Percentiles rank a stretch among this genome's conserved stretches.
phyloP scores from a whole-genome alignment of 192 early-diverging fungal species.

The Ramicandelaber brevisporus region DNA sequence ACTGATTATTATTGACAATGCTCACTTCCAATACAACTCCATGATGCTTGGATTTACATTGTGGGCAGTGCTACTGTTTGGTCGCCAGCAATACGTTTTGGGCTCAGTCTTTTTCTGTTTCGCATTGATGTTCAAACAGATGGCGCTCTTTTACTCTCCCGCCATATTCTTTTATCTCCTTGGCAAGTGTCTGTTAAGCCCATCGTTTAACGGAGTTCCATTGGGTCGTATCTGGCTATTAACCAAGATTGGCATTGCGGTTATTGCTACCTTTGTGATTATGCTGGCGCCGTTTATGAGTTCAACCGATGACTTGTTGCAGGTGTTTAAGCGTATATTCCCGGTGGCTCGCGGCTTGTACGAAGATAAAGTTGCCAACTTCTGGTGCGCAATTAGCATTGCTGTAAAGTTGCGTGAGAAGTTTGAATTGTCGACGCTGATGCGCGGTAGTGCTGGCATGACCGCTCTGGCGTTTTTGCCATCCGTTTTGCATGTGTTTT shows the following conservation, averaged over 20 bases:
- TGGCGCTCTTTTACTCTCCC: constrained; percentile 84
- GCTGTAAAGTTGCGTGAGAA: constrained; percentile 54
- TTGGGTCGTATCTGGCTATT: constrained; percentile 16
- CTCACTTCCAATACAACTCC: constrained; percentile 94
- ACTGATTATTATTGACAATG: constrained; percentile 82
- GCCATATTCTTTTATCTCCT: constrained; percentile 78
- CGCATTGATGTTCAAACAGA: constrained; percentile 81
- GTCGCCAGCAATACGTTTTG: constrained; percentile 26
- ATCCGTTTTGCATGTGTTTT: constrained; percentile 35
- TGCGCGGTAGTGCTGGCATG: constrained; percentile 34
- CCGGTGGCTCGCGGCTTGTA: constrained; percentile 82
- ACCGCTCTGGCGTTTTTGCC: constrained; percentile 53
- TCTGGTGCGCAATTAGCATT: constrained; percentile 86
- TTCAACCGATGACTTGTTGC: constrained; percentile 28
- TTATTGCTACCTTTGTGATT: constrained; percentile 37
- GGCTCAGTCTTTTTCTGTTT: constrained; percentile 64
- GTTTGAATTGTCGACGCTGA: constrained; percentile 25
- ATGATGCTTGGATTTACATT: constrained; percentile 86
- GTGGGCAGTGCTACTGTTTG: constrained; percentile 43
- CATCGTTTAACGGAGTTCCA: constrained; percentile 1
- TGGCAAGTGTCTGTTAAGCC: constrained; percentile 30
- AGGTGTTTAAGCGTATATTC: constrained; percentile 67
- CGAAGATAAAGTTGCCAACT: constrained; percentile 95
- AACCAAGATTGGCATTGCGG: constrained; percentile 41
- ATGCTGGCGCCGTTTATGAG: constrained; percentile 43